phyloP scores from a whole-genome alignment of 306 rosid species.

The Macrotyloma uniflorum region DNA sequence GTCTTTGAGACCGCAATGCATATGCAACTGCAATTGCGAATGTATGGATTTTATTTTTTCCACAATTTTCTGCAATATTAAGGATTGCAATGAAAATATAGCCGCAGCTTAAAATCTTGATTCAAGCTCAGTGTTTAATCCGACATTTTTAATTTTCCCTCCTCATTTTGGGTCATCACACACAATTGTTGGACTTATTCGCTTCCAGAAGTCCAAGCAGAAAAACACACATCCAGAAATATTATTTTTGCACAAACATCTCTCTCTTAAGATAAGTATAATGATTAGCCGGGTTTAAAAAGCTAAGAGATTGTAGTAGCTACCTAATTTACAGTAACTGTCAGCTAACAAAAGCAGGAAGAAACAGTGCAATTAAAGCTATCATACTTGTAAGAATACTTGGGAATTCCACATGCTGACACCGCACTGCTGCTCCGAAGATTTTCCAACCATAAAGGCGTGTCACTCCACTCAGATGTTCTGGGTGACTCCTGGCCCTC shows the following conservation, averaged over 20 bases:
- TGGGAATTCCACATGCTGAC: constrained; percentile 88
- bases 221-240: neutral
- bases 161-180: neutral
- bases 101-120: neutral
- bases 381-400: constrained; percentile 87
- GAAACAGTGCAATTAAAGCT: constrained; percentile 19
- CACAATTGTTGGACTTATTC: neutral
- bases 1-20: too few relatives aligned
- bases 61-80: neutral
- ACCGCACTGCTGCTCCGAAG: constrained; percentile 66
- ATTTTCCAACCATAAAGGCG: constrained; percentile 80
- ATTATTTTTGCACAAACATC: constrained; percentile 8
- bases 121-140: neutral
- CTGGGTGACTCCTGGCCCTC: constrained; percentile 83
- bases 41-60: too few relatives aligned
- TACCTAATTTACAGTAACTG: neutral
- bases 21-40: too few relatives aligned
- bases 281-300: neutral
- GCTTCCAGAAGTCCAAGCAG: neutral
- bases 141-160: neutral
- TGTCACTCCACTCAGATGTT: constrained; percentile 68
- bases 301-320: neutral
- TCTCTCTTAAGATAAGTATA: neutral
- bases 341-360: neutral
- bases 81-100: too few relatives aligned